Evolutionary conservation across 352 stramenopile genomes (phyloP), one percentile per base, ranked within the genome.

Genomic region (Phytophthora rubi): DNA sequence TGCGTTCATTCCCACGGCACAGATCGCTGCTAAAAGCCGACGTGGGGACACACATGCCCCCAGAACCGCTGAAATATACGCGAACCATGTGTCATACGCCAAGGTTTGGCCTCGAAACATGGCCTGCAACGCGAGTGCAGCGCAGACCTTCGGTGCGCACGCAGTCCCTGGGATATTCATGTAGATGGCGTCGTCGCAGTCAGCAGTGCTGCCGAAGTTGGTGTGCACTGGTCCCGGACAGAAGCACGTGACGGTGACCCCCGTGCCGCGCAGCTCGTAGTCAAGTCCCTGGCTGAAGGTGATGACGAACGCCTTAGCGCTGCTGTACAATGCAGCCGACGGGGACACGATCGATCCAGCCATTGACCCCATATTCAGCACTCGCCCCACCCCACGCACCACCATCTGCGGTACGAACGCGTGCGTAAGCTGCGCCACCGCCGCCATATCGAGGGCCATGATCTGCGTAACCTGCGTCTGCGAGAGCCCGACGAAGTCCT

Each of bases 321-420:
- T 89, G 44, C 82, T 80, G 68, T 95, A 95, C 30, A 94, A 59
- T 6, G 80, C 77, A n/a, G 81, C 76, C 6, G 67, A 73, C 8
- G 87, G 85, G 12, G 87, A 84, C 2, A 85, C 62, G 44, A 89
- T 58, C n/a, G 76, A 76, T 0, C 68, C 73, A 1, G 82, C 75
- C 21, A 95, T 79, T 13, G 85, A 91, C 32, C 82, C 80, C 8
- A 97, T 80, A 59, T 95, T 94, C 28, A 97, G 69, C 51, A 97
- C 77, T 49, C 86, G 78, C n/a, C 88, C 90, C 6, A 79, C 53
- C 15, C 84, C 75, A 37, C 90, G 80, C 61, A 73, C 61, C n/a
- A 81, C 68, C 88, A 97, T 96, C 44, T 81, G 73, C 32, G 85
- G 81, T 10, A 92, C 58, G 23, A 97, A 76, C 16, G 71, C 68